These are phyloP conservation scores for Bipolaris bicolor DNA, from an alignment of 2,329 filamentous ascomycete species.

Conservation along the genomic window DNA sequence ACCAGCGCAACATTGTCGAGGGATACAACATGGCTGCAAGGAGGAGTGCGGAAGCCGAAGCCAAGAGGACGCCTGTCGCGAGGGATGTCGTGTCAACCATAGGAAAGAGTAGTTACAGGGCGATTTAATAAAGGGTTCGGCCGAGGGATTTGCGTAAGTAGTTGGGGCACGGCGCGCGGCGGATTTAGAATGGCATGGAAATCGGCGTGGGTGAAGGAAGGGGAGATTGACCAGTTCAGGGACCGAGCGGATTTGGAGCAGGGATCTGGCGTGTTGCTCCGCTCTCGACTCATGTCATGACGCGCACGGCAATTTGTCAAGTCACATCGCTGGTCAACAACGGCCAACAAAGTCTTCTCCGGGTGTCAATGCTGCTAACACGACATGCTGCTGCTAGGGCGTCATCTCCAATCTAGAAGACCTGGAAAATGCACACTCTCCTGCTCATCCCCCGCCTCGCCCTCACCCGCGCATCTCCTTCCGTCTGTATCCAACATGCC, in stretches of 20 bases:
- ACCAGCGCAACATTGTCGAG: constrained; percentile 74
- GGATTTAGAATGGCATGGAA: constrained; percentile 4
- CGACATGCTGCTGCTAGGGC: constrained; percentile 15
- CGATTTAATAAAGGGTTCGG: background rate
- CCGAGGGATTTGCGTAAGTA: background rate
- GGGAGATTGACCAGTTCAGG: constrained; percentile 15
- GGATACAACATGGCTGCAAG: constrained; percentile 56
- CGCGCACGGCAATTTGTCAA: background rate
- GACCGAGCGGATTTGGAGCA: constrained; percentile 14
- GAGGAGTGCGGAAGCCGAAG: constrained; percentile 49
- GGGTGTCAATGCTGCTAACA: constrained; percentile 21
- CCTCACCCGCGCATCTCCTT: constrained; percentile 4
- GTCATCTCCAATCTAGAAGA: constrained; percentile 13
- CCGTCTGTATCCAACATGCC: constrained; percentile 20
- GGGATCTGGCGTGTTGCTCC: background rate
- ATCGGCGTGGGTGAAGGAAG: background rate
- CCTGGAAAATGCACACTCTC: constrained; percentile 17
- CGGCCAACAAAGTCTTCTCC: background rate
- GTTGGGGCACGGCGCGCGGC: background rate
- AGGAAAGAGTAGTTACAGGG: background rate
- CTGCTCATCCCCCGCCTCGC: constrained; percentile 12
- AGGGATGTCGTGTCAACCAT: constrained; percentile 47
- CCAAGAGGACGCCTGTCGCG: constrained; percentile 46
- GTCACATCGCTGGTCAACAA: background rate
- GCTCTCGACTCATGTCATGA: constrained; percentile 3